Base-by-base conservation (phyloP, 257 asterid species). In the Solanum chilense region DNA sequence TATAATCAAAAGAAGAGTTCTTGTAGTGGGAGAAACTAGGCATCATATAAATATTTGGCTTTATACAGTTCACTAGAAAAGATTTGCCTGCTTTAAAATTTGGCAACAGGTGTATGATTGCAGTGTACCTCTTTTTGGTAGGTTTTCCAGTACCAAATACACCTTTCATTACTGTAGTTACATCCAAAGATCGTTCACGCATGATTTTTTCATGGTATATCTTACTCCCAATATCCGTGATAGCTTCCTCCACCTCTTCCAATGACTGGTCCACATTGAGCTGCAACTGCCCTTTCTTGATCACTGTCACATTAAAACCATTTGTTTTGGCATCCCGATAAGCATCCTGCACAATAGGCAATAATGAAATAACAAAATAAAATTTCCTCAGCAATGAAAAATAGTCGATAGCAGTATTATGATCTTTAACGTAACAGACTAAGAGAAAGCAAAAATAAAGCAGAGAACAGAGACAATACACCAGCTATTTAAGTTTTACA, bases 181-280 rank as follows among this genome's bases (percentile, higher is more conserved):
- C 92, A 91, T 97, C 96, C 88, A 93, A 91, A 52, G 95, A 90
- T 9, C 94, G 97, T 60, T 95, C 98, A 90, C 78, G 88, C 82
- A 92, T 93, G 92, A 96, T 91, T 82, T 91, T 93, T 76, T 96
- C 99, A 29, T 95, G 98, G 92, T 97, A 96, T 31, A 96, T 92
- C 91, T 92, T 97, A 85, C 98, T 94, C 29, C 99, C 99, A 27
- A 94, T 92, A 89, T 97, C 99, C 82, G 68, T 75, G 35, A 97
- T 92, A 45, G 87, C 86, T 90, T 95, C 99, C 91, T 97, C 99
- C 73, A 96, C 98, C 91, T 97, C 98, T 91, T 97, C 99, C 89
- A 97, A 82, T 21, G 95, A 89, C 85, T 94, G 98, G 88, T 96
- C 99, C 82, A 96, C 90, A 85, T 96, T 95, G 90, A 97, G 95